Percentiles rank a stretch among this genome's conserved stretches.
Evolutionary conservation across 2,329 filamentous ascomycete genomes (phyloP).

Genomic region (Fusarium sp.): DNA sequence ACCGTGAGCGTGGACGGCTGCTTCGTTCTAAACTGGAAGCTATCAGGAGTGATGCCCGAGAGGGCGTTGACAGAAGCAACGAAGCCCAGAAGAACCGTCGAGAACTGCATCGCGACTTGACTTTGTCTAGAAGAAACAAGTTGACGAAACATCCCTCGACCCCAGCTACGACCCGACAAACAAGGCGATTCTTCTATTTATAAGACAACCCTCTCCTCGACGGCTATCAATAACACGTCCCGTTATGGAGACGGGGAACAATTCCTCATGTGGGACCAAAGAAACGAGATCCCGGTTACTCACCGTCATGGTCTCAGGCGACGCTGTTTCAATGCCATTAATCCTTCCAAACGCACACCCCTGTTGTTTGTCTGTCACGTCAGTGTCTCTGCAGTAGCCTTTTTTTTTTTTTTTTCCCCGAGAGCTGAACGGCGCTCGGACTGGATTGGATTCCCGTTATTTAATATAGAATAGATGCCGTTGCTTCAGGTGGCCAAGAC

Average conservation of each 20-base stretch:
- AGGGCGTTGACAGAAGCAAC: slow-evolving; percentile 27
- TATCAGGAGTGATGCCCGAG: slow-evolving; percentile 30
- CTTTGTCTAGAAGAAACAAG: background rate
- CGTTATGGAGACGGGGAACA: background rate
- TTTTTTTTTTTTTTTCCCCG: background rate
- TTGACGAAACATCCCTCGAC: background rate
- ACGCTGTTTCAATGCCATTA: slow-evolving; percentile 21
- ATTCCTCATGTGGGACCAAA: slow-evolving; percentile 23
- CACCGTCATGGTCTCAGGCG: slow-evolving; percentile 20
- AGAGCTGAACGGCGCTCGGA: background rate
- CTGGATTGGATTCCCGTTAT: background rate
- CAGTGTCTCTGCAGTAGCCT: background rate
- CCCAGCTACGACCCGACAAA: background rate
- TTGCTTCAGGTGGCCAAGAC: background rate
- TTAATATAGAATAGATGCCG: background rate
- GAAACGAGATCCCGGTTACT: slow-evolving; percentile 28
- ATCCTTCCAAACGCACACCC: slow-evolving; percentile 4
- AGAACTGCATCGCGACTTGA: slow-evolving; percentile 35
- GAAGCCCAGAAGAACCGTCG: slow-evolving; percentile 33
- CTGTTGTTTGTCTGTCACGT: background rate
- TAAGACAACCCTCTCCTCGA: background rate
- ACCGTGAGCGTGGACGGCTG: slow-evolving; percentile 20
- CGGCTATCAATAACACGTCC: background rate
- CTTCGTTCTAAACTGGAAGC: slow-evolving; percentile 32
- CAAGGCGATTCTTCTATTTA: slow-evolving; percentile 16